Conservation (phyloP, 176 grass and related monocot genomes). For the Ananas comosus region DNA sequence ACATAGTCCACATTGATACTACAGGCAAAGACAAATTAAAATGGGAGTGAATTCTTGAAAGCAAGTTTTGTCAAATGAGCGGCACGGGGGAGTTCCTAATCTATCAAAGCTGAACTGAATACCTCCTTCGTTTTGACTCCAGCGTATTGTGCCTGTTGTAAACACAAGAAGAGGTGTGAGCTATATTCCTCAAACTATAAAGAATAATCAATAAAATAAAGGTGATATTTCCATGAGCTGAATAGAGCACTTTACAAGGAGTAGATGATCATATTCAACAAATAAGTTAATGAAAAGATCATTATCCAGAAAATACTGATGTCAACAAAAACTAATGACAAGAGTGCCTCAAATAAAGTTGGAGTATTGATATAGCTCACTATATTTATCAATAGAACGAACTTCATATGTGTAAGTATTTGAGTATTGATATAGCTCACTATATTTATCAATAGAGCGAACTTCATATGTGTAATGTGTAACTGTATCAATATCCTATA, state of each 20-base stretch:
- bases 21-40: not conserved
- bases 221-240: not conserved
- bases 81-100: not conserved
- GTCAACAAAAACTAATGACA: not conserved
- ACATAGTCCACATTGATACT: too few relatives aligned
- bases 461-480: too few relatives aligned
- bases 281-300: not conserved
- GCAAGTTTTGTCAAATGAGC: not conserved
- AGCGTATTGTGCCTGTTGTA: conserved; percentile 48
- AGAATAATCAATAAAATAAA: not conserved
- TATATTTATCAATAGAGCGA: too few relatives aligned
- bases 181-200: conserved; percentile 11
- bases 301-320: not conserved
- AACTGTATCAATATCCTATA: too few relatives aligned
- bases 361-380: not conserved
- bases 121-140: conserved; percentile 73
- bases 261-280: not conserved
- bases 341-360: not conserved
- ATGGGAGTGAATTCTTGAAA: not conserved
- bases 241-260: not conserved
- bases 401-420: too few relatives aligned
- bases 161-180: conserved; percentile 23
- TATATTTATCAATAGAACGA: too few relatives aligned
- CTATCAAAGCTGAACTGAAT: conserved; percentile 5
- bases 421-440: not conserved